Conservation (phyloP, 1,284 basidiomycete species). For the Singerocomus inundabilis region DNA sequence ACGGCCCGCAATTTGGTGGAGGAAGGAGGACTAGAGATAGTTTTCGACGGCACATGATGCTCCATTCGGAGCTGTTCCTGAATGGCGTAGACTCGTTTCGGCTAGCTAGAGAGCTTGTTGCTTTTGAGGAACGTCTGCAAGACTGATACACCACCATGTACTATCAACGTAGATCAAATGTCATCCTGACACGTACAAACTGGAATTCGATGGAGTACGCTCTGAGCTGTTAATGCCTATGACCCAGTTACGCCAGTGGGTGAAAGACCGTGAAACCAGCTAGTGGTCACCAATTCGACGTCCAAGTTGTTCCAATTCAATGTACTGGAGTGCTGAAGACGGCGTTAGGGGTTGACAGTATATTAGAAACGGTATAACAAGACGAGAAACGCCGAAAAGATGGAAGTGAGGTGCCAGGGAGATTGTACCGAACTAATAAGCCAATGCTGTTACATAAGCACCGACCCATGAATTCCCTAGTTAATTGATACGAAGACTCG, state of each 20-base stretch:
- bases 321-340: neutral
- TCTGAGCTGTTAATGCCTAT: neutral
- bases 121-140: neutral
- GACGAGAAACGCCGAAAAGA: neutral
- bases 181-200: constrained; percentile 9
- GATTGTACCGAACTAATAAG: neutral
- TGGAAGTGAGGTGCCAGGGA: neutral
- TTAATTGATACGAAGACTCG: neutral
- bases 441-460: neutral
- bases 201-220: neutral
- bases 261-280: neutral
- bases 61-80: constrained; percentile 15
- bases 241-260: no score
- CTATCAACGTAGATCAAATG: neutral
- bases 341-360: no score
- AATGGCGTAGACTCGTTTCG: neutral
- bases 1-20: constrained; percentile 6
- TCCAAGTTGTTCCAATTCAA: neutral
- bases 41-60: neutral
- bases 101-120: neutral
- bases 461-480: no score
- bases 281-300: neutral
- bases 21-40: neutral
- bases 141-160: neutral
- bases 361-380: neutral